A percentile compares a stretch with the other conserved stretches of the same genome.
These are phyloP conservation scores for Cinnamomum chago DNA, from an alignment of 164 flowering plant species.

Conservation along the genomic window DNA sequence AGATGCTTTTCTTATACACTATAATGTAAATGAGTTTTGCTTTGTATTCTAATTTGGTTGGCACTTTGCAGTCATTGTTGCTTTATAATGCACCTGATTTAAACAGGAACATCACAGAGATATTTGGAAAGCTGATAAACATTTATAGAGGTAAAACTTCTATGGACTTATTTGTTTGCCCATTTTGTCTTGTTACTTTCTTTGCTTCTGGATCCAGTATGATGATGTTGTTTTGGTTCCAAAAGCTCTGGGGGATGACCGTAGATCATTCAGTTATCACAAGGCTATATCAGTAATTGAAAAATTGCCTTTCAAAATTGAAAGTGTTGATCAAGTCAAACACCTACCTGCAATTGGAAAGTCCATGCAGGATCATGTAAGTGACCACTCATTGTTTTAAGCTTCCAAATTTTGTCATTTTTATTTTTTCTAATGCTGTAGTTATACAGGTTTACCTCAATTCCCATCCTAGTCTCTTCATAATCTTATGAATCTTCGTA, in stretches of 20 bases:
- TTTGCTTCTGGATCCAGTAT: slow-evolving; percentile 7
- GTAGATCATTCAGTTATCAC: slow-evolving; percentile 95
- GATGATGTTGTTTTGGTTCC: slow-evolving; percentile 10
- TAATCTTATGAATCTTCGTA: not conserved
- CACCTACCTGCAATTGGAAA: slow-evolving; percentile 84
- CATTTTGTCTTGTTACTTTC: not conserved
- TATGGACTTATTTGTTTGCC: not conserved
- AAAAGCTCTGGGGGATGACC: slow-evolving; percentile 89
- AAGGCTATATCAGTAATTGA: slow-evolving; percentile 88
- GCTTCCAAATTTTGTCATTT: slow-evolving; percentile 1
- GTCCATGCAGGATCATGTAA: slow-evolving; percentile 90
- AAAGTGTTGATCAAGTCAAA: slow-evolving; percentile 76
- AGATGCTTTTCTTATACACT: not conserved
- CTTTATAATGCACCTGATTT: slow-evolving; percentile 77
- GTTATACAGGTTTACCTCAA: not conserved
- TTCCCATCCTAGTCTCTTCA: not conserved
- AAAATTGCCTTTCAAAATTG: slow-evolving; percentile 81
- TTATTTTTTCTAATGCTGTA: not conserved
- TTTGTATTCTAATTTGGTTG: not conserved
- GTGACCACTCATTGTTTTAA: slow-evolving; percentile 12
- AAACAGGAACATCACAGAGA: slow-evolving; percentile 68
- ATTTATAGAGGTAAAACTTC: slow-evolving; percentile 75
- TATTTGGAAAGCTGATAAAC: slow-evolving; percentile 82
- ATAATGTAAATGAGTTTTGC: not conserved
- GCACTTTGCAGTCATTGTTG: slow-evolving; percentile 32